These are phyloP conservation scores for Crepidotus variabilis DNA, from an alignment of 768 basidiomycete species.

Conservation along the genomic window DNA sequence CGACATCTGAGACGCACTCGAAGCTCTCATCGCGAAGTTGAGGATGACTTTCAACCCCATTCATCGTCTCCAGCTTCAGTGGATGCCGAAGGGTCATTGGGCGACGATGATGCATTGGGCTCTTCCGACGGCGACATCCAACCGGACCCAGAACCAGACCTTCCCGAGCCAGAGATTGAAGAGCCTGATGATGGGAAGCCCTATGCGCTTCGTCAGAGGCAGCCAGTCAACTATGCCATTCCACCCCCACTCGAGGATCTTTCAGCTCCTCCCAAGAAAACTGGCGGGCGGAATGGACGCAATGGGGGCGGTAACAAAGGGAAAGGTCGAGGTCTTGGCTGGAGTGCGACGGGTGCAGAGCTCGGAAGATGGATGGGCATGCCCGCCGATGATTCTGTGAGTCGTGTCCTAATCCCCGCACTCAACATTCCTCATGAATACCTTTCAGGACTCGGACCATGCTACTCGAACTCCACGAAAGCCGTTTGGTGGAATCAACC, in stretches of 20 bases:
- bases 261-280: constrained; percentile 40
- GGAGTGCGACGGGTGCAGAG: constrained; percentile 80
- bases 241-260: constrained; percentile 79
- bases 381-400: constrained; percentile 65
- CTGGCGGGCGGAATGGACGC: constrained; percentile 25
- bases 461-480: constrained; percentile 66
- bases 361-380: constrained; percentile 76
- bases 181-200: constrained; percentile 53
- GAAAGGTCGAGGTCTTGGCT: constrained; percentile 51
- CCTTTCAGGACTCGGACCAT: constrained; percentile 66
- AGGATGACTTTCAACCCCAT: constrained; percentile 43
- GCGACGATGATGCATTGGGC: constrained; percentile 47
- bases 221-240: constrained; percentile 75
- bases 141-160: constrained; percentile 41
- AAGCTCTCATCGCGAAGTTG: constrained; percentile 33
- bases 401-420: constrained; percentile 13
- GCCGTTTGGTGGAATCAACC: constrained; percentile 49
- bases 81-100: constrained; percentile 58
- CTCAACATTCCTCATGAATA: neutral
- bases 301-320: constrained; percentile 26
- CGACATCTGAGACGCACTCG: constrained; percentile 23
- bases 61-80: constrained; percentile 43
- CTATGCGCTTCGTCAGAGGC: constrained; percentile 64
- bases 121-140: constrained; percentile 42
- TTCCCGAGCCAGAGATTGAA: constrained; percentile 35